phyloP scores from a whole-genome alignment of 176 grass and related monocot species.

The Alopecurus myosuroides region DNA sequence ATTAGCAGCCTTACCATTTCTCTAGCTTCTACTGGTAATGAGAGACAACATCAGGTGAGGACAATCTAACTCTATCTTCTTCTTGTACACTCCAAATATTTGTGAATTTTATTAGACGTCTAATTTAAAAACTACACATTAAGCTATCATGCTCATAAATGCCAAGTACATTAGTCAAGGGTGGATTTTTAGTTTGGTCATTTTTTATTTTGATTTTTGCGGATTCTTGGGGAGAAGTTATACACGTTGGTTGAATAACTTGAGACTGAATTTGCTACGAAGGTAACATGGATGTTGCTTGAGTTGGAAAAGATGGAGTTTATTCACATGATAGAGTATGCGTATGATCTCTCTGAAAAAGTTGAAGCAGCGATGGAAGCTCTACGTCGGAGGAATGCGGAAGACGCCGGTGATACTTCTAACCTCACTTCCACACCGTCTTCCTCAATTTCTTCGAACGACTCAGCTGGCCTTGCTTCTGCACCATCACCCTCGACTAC shows the following conservation, averaged over 20 bases:
- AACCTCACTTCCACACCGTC: not conserved
- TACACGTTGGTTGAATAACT: not conserved
- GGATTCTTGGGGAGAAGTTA: not conserved
- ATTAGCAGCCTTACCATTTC: not conserved
- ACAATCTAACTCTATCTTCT: not conserved
- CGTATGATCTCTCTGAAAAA: no score
- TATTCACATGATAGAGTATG: no score
- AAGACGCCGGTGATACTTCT: not conserved
- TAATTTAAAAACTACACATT: not conserved
- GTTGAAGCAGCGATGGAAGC: not conserved
- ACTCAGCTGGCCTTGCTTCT: no score
- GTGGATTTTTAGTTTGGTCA: not conserved
- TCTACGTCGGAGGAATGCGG: not conserved
- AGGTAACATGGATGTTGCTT: not conserved
- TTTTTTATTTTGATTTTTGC: not conserved
- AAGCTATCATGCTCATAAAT: not conserved
- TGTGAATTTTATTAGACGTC: not conserved
- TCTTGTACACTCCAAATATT: no score
- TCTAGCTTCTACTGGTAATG: not conserved
- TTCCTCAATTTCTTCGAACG: not conserved
- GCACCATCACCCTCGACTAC: not conserved
- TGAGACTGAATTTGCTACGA: not conserved
- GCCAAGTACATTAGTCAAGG: not conserved
- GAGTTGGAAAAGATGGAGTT: no score
- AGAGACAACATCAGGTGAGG: no score